These are phyloP conservation scores for Podospora pseudoanserina DNA, from an alignment of 495 filamentous ascomycete species.

Conservation along the genomic window DNA sequence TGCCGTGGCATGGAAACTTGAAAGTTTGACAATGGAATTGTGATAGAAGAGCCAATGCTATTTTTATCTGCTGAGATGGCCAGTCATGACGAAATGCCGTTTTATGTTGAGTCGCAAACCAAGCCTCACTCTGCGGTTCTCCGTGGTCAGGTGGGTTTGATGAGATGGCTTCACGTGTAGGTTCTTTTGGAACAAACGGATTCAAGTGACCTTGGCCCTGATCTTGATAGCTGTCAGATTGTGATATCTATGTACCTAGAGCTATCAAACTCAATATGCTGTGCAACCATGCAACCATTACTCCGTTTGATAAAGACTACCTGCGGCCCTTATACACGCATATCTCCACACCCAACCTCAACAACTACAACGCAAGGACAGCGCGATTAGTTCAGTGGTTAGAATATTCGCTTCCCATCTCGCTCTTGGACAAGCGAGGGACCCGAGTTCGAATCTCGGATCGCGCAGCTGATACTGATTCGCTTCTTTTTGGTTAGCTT, in stretches of 20 bases:
- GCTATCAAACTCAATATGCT: background rate
- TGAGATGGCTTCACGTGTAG: background rate
- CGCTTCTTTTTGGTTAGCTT: slow-evolving; percentile 1
- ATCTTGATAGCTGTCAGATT: background rate
- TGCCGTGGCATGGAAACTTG: background rate
- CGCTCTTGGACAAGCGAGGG: slow-evolving; percentile 19
- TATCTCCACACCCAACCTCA: background rate
- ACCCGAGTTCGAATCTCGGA: slow-evolving; percentile 29
- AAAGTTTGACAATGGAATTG: background rate
- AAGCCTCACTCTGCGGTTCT: background rate
- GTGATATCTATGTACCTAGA: background rate
- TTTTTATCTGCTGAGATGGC: background rate
- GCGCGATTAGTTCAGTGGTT: slow-evolving; percentile 29
- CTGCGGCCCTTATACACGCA: background rate
- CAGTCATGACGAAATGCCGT: background rate
- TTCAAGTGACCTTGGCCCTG: background rate
- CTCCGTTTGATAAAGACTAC: background rate
- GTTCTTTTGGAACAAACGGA: background rate
- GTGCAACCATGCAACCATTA: too few species aligned
- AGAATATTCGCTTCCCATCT: slow-evolving; percentile 28
- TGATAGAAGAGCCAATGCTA: background rate
- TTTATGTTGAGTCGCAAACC: background rate
- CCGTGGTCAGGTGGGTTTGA: background rate
- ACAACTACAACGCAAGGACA: slow-evolving; percentile 7
- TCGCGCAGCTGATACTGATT: slow-evolving; percentile 16